Evolutionary conservation across 1,139 yeast species (phyloP), one percentile per base, ranked within the genome.

Genomic region (Debaryomyces sp.): DNA sequence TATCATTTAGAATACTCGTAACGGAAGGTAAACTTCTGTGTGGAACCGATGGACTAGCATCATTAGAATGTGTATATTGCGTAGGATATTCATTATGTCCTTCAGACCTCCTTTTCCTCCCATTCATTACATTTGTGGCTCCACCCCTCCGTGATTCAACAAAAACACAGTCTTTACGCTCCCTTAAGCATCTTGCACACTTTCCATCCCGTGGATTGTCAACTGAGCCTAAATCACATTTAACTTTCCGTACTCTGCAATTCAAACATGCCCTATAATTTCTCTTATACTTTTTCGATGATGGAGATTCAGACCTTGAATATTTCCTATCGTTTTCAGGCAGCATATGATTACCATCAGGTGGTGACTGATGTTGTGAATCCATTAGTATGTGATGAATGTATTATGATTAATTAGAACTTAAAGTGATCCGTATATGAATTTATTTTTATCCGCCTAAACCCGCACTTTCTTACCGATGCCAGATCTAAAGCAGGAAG

Each of bases 251-350:
- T 8, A 84, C 80, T 12, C 96, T 78, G 64, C 97, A 91, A 66
- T 85, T 88, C 45, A 87, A 69, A 60, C 97, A 91, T 0, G 97
- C 97, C 52, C 83, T 78, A 65, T 88, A 91, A 55, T 86, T 85
- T 51, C 97, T 68, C 55, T 75, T 76, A 61, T 75, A 82, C 52
- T 67, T 70, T 18, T 55, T 53, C n/a, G 43, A 41, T 9, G 43
- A 29, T 12, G 43, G 43, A 27, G 43, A 41, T 18, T 41, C 35
- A 41, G 36, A 29, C n/a, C 33, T 41, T 30, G 36, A 30, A 30
- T 18, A 18, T 13, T 18, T 22, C 6, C 29, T 13, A 7, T 21
- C 1, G 6, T 22, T 30, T 6, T 21, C 43, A n/a, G 36, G 6
- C 5, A 10, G 23, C 8, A 26, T 22, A 21, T 32, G 43, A 12